These are phyloP conservation scores for Xylariaceae sp. DNA, from an alignment of 2,329 filamentous ascomycete species.

Conservation along the genomic window DNA sequence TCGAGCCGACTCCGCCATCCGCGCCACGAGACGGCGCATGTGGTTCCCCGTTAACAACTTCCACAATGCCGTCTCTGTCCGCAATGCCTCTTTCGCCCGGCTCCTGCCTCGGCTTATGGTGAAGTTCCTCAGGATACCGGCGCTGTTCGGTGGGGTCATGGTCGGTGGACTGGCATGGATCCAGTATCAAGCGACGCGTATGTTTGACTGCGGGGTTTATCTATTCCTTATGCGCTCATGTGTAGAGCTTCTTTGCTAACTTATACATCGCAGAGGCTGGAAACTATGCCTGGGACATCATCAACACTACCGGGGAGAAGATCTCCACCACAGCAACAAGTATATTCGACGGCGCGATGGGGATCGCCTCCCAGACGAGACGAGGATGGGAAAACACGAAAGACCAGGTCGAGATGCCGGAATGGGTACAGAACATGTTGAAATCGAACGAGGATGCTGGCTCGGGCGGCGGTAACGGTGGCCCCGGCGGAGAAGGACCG, in stretches of 20 bases:
- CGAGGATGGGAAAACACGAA: constrained; percentile 80
- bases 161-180: constrained; percentile 86
- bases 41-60: constrained; percentile 81
- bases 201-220: constrained; percentile 33
- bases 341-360: constrained; percentile 66
- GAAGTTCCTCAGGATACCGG: constrained; percentile 82
- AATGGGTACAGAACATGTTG: constrained; percentile 76
- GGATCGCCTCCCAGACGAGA: constrained; percentile 71
- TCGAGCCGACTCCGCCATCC: constrained; percentile 57
- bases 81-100: constrained; percentile 60
- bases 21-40: constrained; percentile 56
- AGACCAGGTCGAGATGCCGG: constrained; percentile 62
- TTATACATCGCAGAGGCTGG: constrained; percentile 39
- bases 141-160: constrained; percentile 84
- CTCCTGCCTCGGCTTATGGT: constrained; percentile 81
- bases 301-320: constrained; percentile 66
- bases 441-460: constrained; percentile 56
- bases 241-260: constrained; percentile 4
- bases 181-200: constrained; percentile 90
- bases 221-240: background rate
- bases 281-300: constrained; percentile 59
- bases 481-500: constrained; percentile 47
- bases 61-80: constrained; percentile 66
- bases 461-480: constrained; percentile 41
- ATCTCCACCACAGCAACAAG: constrained; percentile 63